A percentile compares a stretch with the other conserved stretches of the same genome.
Evolutionary conservation across 768 basidiomycete genomes (phyloP).

Genomic region (Macrocybe gigantea): DNA sequence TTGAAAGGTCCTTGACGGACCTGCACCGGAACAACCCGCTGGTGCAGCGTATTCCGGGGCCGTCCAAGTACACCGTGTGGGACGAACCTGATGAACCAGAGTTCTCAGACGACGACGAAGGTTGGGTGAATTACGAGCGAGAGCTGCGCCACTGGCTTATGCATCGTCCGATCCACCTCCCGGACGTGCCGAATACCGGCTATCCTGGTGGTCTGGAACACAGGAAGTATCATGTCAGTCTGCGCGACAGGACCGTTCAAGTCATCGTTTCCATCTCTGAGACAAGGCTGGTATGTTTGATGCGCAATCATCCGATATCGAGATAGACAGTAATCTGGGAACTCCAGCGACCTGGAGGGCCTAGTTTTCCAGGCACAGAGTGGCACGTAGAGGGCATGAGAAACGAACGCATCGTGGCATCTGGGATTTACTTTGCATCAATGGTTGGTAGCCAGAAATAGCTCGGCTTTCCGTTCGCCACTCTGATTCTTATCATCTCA

Average conservation of each 20-base stretch:
- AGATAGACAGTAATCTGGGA: background rate
- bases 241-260: conserved; percentile 34
- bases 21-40: conserved; percentile 44
- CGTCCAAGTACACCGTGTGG: conserved; percentile 36
- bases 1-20: conserved; percentile 48
- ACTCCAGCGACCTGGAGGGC: conserved; percentile 24
- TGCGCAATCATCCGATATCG: conserved; percentile 1
- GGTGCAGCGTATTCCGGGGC: conserved; percentile 33
- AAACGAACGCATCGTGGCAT: conserved; percentile 45
- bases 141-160: conserved; percentile 38
- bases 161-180: conserved; percentile 36
- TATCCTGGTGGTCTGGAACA: conserved; percentile 42
- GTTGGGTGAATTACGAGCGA: conserved; percentile 35
- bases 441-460: conserved; percentile 22
- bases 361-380: conserved; percentile 24
- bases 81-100: conserved; percentile 45
- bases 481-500: background rate
- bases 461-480: background rate
- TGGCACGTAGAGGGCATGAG: conserved; percentile 53
- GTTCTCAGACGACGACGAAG: conserved; percentile 43
- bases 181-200: conserved; percentile 35
- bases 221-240: conserved; percentile 29
- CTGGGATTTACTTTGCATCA: conserved; percentile 33
- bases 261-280: conserved; percentile 36
- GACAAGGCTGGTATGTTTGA: conserved; percentile 32